phyloP scores from a whole-genome alignment of 2,329 filamentous ascomycete species.

The Fusarium zealandicum region DNA sequence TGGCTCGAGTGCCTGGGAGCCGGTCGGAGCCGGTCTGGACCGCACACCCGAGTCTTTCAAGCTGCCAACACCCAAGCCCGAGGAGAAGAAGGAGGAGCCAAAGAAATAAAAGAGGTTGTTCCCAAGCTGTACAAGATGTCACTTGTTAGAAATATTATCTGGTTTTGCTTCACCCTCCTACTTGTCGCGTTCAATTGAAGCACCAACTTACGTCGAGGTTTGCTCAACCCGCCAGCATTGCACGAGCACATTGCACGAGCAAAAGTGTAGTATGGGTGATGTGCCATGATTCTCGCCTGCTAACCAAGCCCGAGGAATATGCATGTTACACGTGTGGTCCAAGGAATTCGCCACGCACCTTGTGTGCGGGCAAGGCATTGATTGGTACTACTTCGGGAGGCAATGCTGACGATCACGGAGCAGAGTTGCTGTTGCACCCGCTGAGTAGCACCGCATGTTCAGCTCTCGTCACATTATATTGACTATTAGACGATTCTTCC shows the following conservation, averaged over 20 bases:
- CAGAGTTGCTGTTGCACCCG: slow-evolving; percentile 21
- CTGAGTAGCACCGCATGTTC: slow-evolving; percentile 30
- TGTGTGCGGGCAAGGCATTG: slow-evolving; percentile 25
- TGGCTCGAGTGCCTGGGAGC: slow-evolving; percentile 75
- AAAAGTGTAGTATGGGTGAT: slow-evolving; percentile 5
- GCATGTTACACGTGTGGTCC: slow-evolving; percentile 27
- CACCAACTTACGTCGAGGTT: slow-evolving; percentile 13
- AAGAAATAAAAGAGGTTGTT: slow-evolving; percentile 74
- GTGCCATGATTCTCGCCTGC: slow-evolving; percentile 16
- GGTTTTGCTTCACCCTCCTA: slow-evolving; percentile 32
- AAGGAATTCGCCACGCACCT: slow-evolving; percentile 14
- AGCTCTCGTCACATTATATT: slow-evolving; percentile 28
- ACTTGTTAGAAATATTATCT: slow-evolving; percentile 44
- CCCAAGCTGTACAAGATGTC: slow-evolving; percentile 45
- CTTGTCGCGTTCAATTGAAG: slow-evolving; percentile 13
- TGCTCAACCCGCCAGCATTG: slow-evolving; percentile 4
- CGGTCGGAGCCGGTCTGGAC: slow-evolving; percentile 72
- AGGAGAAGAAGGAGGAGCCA: slow-evolving; percentile 86
- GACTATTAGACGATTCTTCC: slow-evolving; percentile 14
- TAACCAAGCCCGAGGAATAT: slow-evolving; percentile 21
- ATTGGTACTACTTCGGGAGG: slow-evolving; percentile 35
- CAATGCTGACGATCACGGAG: slow-evolving; percentile 34
- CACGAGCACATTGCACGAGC: slow-evolving; percentile 12
- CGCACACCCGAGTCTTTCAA: slow-evolving; percentile 89
- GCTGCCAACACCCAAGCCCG: slow-evolving; percentile 92